Evolutionary conservation across 2,329 filamentous ascomycete species (phyloP), one percentile per base, ranked within the genome.

Genomic region (Aspergillus piperis): DNA sequence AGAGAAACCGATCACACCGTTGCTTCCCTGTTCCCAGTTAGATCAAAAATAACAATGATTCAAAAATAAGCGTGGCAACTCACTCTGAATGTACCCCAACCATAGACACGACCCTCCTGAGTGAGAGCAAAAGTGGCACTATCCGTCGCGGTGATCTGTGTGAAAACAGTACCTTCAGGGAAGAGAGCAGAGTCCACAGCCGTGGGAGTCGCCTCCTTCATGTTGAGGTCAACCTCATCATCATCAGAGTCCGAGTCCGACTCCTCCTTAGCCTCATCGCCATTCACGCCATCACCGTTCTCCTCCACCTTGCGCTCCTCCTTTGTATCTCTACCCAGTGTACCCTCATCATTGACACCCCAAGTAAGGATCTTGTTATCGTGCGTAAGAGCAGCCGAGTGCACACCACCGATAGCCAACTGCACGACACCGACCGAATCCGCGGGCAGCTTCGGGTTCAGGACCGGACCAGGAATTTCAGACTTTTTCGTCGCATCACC

Each of bases 291-390:
- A 44, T 55, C 42, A 13, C 71, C 74, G 17, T 84, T 84, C 53
- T 87, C 87, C 53, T 87, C 87, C 3, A 86, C 83, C 81, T 86
- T 88, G 10, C 79, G 79, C 3, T 59, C 57, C 8, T 62, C 27
- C 49, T 41, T 61, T 11, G 90, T 92, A 71, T 90, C 85, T 69
- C 91, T 84, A 47, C 90, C 91, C 19, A 95, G 83, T 7, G 91
- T 89, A 63, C 88, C 88, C 69, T 92, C 86, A 71, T 94, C 90
- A 72, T 95, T 95, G 66, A 94, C 90, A 56, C 91, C 91, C 91
- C 91, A 96, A n/a, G 90, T 93, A 57, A 92, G 77, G 66, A 95
- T 89, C 77, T 86, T 87, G 80, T 92, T 91, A 74, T 93, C 88
- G 62, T 86, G 83, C 48, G 91, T 94, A 50, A 95, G 78, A 5